These are phyloP conservation scores for Hygrophorus russula DNA, from an alignment of 768 basidiomycete genomes.

Conservation along the genomic window DNA sequence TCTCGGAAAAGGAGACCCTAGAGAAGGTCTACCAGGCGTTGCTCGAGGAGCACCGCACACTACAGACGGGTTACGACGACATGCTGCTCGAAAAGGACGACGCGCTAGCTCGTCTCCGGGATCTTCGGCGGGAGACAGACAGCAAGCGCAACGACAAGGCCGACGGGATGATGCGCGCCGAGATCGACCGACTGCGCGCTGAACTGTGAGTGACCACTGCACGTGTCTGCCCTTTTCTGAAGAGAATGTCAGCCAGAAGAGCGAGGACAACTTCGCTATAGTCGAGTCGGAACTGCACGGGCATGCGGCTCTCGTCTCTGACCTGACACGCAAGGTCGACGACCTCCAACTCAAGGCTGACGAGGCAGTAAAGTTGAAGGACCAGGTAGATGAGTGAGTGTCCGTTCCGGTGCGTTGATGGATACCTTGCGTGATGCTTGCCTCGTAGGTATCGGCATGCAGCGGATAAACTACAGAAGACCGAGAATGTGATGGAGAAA, in stretches of 20 bases:
- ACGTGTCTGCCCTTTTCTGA: slow-evolving; percentile 1
- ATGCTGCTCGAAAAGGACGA: slow-evolving; percentile 71
- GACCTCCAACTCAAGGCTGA: slow-evolving; percentile 73
- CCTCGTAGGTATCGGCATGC: slow-evolving; percentile 72
- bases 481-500: slow-evolving; percentile 97
- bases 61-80: slow-evolving; percentile 76
- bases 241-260: slow-evolving; percentile 64
- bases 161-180: slow-evolving; percentile 65
- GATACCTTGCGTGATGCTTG: slow-evolving; percentile 1
- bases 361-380: slow-evolving; percentile 72
- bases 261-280: slow-evolving; percentile 81
- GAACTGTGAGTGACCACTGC: slow-evolving; percentile 61
- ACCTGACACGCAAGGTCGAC: slow-evolving; percentile 69
- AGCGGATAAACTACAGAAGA: slow-evolving; percentile 85
- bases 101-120: slow-evolving; percentile 47
- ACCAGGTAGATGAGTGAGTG: slow-evolving; percentile 88
- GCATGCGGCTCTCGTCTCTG: slow-evolving; percentile 54
- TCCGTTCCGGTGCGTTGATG: not conserved
- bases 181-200: slow-evolving; percentile 69
- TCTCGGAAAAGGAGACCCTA: slow-evolving; percentile 78
- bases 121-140: slow-evolving; percentile 48
- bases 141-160: slow-evolving; percentile 55
- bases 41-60: slow-evolving; percentile 58
- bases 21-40: slow-evolving; percentile 72
- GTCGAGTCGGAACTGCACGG: slow-evolving; percentile 79